A percentile compares a stretch with the other conserved stretches of the same genome.
These are phyloP conservation scores for Skeletonema tropicum DNA, from an alignment of 108 stramenopile genomes.

Conservation along the genomic window DNA sequence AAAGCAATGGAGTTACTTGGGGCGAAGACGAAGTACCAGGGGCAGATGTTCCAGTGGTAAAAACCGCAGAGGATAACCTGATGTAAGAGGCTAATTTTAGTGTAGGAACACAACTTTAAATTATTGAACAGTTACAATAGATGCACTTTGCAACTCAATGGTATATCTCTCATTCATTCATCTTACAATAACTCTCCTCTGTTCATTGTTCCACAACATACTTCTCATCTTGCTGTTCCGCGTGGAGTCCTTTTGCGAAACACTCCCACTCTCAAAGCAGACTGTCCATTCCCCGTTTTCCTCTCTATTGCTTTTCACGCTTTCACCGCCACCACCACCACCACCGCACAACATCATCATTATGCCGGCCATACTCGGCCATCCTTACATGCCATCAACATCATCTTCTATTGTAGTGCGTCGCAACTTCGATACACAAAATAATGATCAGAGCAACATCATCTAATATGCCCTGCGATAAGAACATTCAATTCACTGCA, in stretches of 20 bases:
- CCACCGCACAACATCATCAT: no score
- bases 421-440: no score
- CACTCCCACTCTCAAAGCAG: not conserved
- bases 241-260: not conserved
- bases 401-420: no score
- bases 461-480: not conserved
- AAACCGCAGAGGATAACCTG: constrained; percentile 87
- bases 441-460: no score
- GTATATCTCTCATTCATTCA: no score
- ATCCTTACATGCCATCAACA: no score
- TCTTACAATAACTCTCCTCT: no score
- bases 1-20: constrained; percentile 76
- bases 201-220: no score
- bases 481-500: not conserved
- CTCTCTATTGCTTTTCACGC: no score
- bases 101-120: not conserved
- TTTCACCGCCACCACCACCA: no score
- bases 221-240: not conserved
- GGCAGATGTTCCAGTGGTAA: constrained; percentile 72
- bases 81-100: constrained; percentile 53
- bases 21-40: constrained; percentile 73
- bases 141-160: not conserved
- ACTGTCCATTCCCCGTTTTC: no score
- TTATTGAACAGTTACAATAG: not conserved
- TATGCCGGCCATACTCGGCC: no score